Evolutionary conservation across 1,284 basidiomycete genomes (phyloP).

Genomic region (Ceratobasidium theobromae): DNA sequence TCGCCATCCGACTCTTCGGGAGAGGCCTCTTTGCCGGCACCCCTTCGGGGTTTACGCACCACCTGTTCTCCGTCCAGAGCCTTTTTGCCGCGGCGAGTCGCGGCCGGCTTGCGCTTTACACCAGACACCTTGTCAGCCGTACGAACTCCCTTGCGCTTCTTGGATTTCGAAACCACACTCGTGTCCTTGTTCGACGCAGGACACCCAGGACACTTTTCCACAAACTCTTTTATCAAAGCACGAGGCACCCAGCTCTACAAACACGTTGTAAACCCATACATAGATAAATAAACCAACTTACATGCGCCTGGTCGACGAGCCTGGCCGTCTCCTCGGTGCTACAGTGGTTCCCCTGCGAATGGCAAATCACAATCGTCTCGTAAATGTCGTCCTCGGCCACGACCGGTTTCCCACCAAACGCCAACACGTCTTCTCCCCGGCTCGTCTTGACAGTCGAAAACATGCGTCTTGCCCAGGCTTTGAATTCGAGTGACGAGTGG

Average conservation of each 20-base stretch:
- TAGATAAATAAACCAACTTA: background rate
- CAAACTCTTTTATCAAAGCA: slow-evolving; percentile 19
- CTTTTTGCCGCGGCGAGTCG: slow-evolving; percentile 4
- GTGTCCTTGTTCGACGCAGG: slow-evolving; percentile 15
- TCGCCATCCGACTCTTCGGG: slow-evolving; percentile 28
- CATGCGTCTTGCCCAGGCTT: slow-evolving; percentile 20
- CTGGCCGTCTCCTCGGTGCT: slow-evolving; percentile 14
- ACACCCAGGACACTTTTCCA: slow-evolving; percentile 25
- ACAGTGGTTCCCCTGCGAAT: slow-evolving; percentile 30
- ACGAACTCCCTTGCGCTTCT: slow-evolving; percentile 29
- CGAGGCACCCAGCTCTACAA: slow-evolving; percentile 22
- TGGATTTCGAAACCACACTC: background rate
- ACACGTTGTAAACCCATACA: background rate
- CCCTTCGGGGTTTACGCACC: background rate
- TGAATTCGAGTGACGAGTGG: slow-evolving; percentile 21
- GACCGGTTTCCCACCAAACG: slow-evolving; percentile 24
- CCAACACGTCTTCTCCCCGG: slow-evolving; percentile 23
- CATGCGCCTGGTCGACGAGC: slow-evolving; percentile 21
- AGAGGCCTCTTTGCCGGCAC: background rate
- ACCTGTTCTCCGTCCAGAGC: background rate
- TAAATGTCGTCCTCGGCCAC: slow-evolving; percentile 30
- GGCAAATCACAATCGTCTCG: slow-evolving; percentile 30
- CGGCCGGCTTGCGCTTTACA: slow-evolving; percentile 14
- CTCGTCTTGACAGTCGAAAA: slow-evolving; percentile 28
- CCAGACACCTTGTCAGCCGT: background rate